Conservation (phyloP, 441 rosid species). For the Populus tomentosa region DNA sequence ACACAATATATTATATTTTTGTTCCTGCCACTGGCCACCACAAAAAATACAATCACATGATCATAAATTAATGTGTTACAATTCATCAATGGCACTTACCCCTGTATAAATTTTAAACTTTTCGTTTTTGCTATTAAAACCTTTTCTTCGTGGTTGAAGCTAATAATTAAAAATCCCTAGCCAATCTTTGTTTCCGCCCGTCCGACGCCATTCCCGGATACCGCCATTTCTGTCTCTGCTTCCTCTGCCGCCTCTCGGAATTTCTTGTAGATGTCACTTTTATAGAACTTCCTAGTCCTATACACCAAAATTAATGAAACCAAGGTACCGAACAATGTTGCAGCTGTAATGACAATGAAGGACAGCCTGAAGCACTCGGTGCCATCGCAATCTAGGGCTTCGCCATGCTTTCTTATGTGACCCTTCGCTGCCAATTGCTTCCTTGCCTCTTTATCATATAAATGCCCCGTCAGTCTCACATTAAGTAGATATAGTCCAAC, state of each 20-base stretch:
- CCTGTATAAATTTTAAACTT: background rate
- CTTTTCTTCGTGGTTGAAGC: background rate
- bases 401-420: constrained; percentile 10
- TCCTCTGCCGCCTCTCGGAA: constrained; percentile 49
- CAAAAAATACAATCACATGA: no score
- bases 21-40: no score
- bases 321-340: constrained; percentile 58
- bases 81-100: background rate
- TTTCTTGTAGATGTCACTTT: constrained; percentile 72
- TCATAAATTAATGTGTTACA: no score
- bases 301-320: constrained; percentile 56
- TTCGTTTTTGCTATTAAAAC: background rate
- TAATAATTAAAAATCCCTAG: background rate
- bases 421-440: constrained; percentile 49
- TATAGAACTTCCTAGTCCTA: constrained; percentile 72
- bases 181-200: background rate
- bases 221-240: constrained; percentile 44
- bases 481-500: constrained; percentile 49
- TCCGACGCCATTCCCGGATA: background rate
- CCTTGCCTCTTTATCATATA: constrained; percentile 62
- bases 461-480: constrained; percentile 53
- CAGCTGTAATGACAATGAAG: constrained; percentile 60
- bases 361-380: constrained; percentile 59
- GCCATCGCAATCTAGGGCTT: constrained; percentile 52
- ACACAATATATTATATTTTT: no score